Base-by-base conservation (phyloP, 2,329 filamentous ascomycete genomes). In the Fusarium udum region DNA sequence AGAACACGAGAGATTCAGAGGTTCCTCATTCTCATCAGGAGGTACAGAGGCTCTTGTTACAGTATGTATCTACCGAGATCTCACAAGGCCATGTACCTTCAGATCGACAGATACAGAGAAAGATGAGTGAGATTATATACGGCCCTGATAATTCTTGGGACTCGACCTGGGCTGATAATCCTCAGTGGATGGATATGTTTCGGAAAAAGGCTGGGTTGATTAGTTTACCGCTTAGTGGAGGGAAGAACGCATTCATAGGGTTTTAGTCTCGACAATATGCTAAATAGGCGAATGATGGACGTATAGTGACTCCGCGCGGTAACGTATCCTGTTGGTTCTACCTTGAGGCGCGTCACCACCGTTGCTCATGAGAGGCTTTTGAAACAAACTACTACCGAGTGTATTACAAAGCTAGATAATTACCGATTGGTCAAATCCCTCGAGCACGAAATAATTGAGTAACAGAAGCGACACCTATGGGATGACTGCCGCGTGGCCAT, bases 161-260 rank as follows among this genome's bases (percentile, higher is more conserved):
- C 0, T 28, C 40, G 0, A 59, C 56, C 0, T 59, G 56, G 56
- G 56, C 56, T 1, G 56, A 59, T n/a, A 59, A 51, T 3, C 56
- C 56, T 4, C 56, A 59, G 20, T 59, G 56, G 56, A 28, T 59
- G 31, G 56, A 59, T 3, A 59, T 59, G 56, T 51, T 59, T 37
- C 43, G 42, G 24, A 59, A 34, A 11, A 59, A 51, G 31, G 56
- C 56, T 8, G 56, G 56, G 2, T 7, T 59, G 8, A 59, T 59
- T 1, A 59, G 56, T 51, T 12, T 59, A 11, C 56, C 56, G 5
- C 31, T 59, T 0, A 59, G 56, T 24, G 56, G 56, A 36, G 56
- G 56, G 12, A 59, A 59, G 26, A 51, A 59, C 24, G 56, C 56
- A 12, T 59, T 51, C 2, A 36, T 59, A 14, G 56, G 56, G 1